These are phyloP conservation scores for Solanum hybrid DNA, from an alignment of 305 asterid species.

Conservation along the genomic window DNA sequence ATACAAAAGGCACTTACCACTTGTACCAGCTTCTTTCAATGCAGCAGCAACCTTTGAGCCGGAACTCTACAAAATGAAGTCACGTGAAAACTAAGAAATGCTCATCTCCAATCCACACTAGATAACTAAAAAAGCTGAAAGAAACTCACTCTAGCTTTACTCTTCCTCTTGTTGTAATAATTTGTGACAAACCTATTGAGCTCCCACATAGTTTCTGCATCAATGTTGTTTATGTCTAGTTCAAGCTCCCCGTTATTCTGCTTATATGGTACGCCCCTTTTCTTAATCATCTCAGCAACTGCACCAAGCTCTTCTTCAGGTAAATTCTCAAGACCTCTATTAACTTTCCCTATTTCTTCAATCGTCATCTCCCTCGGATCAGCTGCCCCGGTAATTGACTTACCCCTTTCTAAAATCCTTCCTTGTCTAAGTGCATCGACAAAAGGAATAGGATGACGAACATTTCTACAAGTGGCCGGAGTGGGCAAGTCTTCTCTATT, in stretches of 20 bases:
- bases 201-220: constrained; percentile 47
- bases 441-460: not conserved
- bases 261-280: constrained; percentile 22
- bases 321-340: constrained; percentile 33
- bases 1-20: too few relatives aligned
- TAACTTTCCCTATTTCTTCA: constrained; percentile 28
- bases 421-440: not conserved
- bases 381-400: not conserved
- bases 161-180: constrained; percentile 35
- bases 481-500: not conserved
- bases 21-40: constrained; percentile 5
- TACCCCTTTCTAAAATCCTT: not conserved
- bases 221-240: constrained; percentile 43
- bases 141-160: not conserved
- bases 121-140: not conserved
- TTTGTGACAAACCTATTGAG: constrained; percentile 47
- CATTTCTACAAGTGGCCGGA: not conserved
- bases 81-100: not conserved
- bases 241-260: constrained; percentile 42
- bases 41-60: constrained; percentile 6
- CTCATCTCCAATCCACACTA: not conserved
- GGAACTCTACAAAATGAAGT: constrained; percentile 16
- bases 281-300: constrained; percentile 42
- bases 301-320: constrained; percentile 40
- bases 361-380: constrained; percentile 33